These are phyloP conservation scores for Dryas integrifolia DNA, from an alignment of 331 rosid species.

Conservation along the genomic window DNA sequence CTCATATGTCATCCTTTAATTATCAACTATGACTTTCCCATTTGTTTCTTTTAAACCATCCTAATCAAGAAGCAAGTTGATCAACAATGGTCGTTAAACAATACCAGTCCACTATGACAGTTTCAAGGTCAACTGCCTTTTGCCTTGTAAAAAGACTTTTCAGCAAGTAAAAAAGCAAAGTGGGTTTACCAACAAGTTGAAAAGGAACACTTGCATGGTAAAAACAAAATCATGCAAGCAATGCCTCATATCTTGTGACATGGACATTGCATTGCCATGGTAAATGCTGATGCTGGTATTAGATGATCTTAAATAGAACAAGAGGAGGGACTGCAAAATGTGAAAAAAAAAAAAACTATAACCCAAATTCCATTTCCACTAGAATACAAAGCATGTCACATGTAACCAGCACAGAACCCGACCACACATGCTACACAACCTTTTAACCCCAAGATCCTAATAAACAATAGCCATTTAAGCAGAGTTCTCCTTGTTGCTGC, in stretches of 20 bases:
- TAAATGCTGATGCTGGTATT: background rate
- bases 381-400: slow-evolving; percentile 35
- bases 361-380: slow-evolving; percentile 39
- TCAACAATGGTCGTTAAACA: background rate
- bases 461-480: slow-evolving; percentile 31
- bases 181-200: no score
- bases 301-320: background rate
- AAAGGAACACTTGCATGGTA: background rate
- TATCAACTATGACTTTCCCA: background rate
- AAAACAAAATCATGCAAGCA: background rate
- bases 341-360: slow-evolving; percentile 33
- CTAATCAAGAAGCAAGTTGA: background rate
- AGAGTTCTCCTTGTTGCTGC: slow-evolving; percentile 34
- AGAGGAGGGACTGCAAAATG: background rate
- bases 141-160: no score
- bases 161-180: background rate
- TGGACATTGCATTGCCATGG: background rate
- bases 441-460: slow-evolving; percentile 23
- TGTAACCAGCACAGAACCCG: slow-evolving; percentile 26
- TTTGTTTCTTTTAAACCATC: background rate
- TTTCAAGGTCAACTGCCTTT: no score
- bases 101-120: no score
- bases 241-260: slow-evolving; percentile 4
- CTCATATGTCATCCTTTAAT: no score
- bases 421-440: slow-evolving; percentile 29